Evolutionary conservation across 176 grass and related monocot genomes (phyloP).

Genomic region (Cymbopogon citratus): DNA sequence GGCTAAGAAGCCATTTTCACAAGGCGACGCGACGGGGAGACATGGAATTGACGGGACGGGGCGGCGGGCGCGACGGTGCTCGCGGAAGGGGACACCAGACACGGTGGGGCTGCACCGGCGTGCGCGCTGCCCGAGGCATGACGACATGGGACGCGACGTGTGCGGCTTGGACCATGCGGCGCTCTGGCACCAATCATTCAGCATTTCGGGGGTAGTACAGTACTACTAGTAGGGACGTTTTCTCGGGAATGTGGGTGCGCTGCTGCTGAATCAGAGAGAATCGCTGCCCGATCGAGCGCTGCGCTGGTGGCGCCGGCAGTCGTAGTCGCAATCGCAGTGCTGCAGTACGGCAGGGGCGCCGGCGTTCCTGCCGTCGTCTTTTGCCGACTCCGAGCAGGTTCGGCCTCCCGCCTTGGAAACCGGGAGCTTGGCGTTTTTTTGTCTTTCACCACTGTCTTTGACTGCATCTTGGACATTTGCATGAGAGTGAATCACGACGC

Average conservation of each 20-base stretch:
- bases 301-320: no score
- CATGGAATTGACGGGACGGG: slow-evolving; percentile 48
- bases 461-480: background rate
- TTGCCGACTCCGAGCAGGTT: background rate
- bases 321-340: no score
- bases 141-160: slow-evolving; percentile 41
- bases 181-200: slow-evolving; percentile 33
- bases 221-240: no score
- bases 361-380: slow-evolving; percentile 29
- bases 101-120: slow-evolving; percentile 22
- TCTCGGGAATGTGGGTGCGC: background rate
- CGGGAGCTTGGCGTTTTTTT: slow-evolving; percentile 18
- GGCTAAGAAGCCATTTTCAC: background rate
- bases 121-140: slow-evolving; percentile 36
- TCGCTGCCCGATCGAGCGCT: background rate
- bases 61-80: slow-evolving; percentile 31
- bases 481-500: background rate
- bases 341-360: slow-evolving; percentile 7
- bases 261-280: background rate
- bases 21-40: slow-evolving; percentile 34
- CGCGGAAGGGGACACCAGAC: slow-evolving; percentile 30
- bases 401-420: background rate
- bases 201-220: slow-evolving; percentile 17
- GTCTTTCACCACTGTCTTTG: slow-evolving; percentile 16
- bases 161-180: slow-evolving; percentile 15